phyloP scores from a whole-genome alignment of 441 rosid genomes.

The Erodium trifolium region DNA sequence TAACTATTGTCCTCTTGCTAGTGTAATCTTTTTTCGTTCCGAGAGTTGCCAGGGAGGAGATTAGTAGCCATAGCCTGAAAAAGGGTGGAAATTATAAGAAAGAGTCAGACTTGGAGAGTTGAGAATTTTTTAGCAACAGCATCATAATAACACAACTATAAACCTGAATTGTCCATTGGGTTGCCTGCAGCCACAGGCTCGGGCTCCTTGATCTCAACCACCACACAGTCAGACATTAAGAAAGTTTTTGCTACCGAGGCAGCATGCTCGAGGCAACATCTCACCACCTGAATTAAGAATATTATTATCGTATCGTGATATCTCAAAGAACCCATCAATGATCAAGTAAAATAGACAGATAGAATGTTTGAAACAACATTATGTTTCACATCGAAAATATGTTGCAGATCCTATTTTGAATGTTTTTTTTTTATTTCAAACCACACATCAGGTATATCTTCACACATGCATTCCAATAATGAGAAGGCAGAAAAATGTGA shows the following conservation, averaged over 20 bases:
- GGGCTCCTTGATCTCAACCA: background rate
- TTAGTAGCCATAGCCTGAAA: background rate
- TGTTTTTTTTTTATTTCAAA: background rate
- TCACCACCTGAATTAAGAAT: no score
- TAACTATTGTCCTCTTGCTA: background rate
- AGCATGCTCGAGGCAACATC: no score
- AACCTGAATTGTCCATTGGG: conserved; percentile 3
- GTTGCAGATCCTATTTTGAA: background rate
- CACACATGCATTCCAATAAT: no score
- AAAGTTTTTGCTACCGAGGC: no score
- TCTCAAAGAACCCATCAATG: background rate
- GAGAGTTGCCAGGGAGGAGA: background rate
- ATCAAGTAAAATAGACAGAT: no score
- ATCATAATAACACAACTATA: background rate
- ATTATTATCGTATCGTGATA: no score
- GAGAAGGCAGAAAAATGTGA: no score
- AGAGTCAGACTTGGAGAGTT: background rate
- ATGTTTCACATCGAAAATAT: background rate
- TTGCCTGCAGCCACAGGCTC: background rate
- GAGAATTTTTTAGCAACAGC: background rate
- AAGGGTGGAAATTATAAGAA: background rate
- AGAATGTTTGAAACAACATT: background rate
- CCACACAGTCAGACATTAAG: no score
- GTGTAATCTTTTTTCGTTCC: background rate
- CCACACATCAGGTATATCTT: background rate